phyloP scores from a whole-genome alignment of 2,329 filamentous ascomycete genomes.

The Purpureocillium takamizusanense region DNA sequence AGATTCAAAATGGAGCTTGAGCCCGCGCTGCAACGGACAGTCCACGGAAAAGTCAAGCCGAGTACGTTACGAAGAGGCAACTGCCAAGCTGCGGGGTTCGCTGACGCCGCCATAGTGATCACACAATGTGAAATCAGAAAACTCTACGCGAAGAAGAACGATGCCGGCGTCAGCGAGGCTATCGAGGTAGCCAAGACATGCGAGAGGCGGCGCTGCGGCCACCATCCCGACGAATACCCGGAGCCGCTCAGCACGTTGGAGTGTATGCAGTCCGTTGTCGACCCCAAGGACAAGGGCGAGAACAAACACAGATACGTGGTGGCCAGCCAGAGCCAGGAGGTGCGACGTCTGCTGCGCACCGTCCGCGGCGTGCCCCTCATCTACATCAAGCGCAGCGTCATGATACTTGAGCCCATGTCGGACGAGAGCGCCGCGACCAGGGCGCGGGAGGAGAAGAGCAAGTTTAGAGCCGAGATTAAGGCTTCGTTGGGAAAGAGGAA shows the following conservation, averaged over 20 bases:
- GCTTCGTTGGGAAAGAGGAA: slow-evolving; percentile 40
- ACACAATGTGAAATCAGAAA: slow-evolving; percentile 75
- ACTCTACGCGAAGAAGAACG: slow-evolving; percentile 55
- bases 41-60: slow-evolving; percentile 79
- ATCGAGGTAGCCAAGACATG: slow-evolving; percentile 68
- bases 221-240: slow-evolving; percentile 63
- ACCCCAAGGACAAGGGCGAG: slow-evolving; percentile 59
- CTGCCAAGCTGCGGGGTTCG: not conserved
- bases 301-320: slow-evolving; percentile 78
- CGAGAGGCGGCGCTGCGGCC: slow-evolving; percentile 70
- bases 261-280: slow-evolving; percentile 68
- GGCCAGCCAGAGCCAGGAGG: slow-evolving; percentile 59
- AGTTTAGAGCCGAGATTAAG: slow-evolving; percentile 64
- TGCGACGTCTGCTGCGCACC: slow-evolving; percentile 54
- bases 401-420: slow-evolving; percentile 65
- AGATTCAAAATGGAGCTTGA: slow-evolving; percentile 86
- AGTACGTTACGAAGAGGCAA: slow-evolving; percentile 38
- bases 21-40: slow-evolving; percentile 65
- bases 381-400: slow-evolving; percentile 71
- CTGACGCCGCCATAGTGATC: slow-evolving; percentile 47
- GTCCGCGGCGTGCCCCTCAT: slow-evolving; percentile 67
- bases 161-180: slow-evolving; percentile 44
- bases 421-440: slow-evolving; percentile 53
- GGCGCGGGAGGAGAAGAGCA: slow-evolving; percentile 61
- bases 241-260: slow-evolving; percentile 61